A percentile compares a stretch with the other conserved stretches of the same genome.
phyloP scores from a whole-genome alignment of 805 yeast genomes.

The Wickerhamomyces rabaulensis region DNA sequence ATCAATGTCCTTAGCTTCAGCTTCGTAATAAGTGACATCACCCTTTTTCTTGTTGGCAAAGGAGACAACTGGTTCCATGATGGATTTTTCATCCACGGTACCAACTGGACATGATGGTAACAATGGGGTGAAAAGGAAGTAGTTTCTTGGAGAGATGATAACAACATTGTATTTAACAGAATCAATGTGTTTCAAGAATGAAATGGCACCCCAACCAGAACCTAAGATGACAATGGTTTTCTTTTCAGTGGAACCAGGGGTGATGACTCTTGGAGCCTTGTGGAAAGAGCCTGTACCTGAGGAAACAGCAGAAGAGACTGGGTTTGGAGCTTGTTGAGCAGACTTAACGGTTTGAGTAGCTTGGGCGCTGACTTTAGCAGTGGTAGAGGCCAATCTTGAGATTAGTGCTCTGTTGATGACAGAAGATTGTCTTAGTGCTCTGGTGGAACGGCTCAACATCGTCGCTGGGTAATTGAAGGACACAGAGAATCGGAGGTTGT shows the following conservation, averaged over 20 bases:
- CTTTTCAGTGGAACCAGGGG: conserved; percentile 36
- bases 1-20: conserved; percentile 83
- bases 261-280: conserved; percentile 34
- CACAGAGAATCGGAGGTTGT: neutral
- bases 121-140: conserved; percentile 89
- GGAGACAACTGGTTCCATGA: conserved; percentile 88
- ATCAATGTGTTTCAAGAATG: conserved; percentile 79
- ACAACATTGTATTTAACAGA: conserved; percentile 85
- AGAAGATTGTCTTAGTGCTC: neutral
- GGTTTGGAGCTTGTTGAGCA: neutral
- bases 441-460: neutral
- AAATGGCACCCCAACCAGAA: conserved; percentile 94
- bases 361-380: neutral
- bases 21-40: conserved; percentile 80
- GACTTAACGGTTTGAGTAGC: neutral
- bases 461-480: neutral
- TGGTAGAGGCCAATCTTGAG: neutral
- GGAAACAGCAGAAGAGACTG: conserved; percentile 11
- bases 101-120: conserved; percentile 94
- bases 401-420: neutral
- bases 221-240: conserved; percentile 61
- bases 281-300: conserved; percentile 33
- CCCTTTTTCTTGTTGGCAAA: conserved; percentile 77
- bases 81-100: conserved; percentile 82
- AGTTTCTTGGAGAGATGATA: conserved; percentile 87